Evolutionary conservation across 345 rosid species (phyloP), one percentile per base, ranked within the genome.

Genomic region (Corchorus capsularis): DNA sequence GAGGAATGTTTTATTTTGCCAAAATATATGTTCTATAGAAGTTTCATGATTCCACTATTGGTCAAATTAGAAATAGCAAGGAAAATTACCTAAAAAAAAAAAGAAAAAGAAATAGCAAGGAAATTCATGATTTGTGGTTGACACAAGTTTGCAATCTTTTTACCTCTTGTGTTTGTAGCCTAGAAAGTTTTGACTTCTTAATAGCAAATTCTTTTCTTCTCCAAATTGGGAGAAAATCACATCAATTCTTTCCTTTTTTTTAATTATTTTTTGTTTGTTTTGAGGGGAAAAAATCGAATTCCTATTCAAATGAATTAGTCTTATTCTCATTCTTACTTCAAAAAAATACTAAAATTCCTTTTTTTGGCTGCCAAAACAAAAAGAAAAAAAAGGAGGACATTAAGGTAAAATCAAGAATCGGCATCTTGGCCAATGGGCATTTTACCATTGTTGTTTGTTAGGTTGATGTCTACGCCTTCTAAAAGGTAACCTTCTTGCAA

Each of bases 391-490:
- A 15, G 0, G 55, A 50, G 6, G 39, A 59, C 57, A 49, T 8
- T 34, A 34, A 17, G 34, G 61, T 15, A 34, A 69, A 69, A 15
- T 17, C 14, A 34, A 14, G 8, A 19, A 37, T 15, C 22, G 13
- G 7, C 57, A 47, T 13, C 3, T 32, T 27, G 60, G 45, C 13
- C 8, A 32, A 49, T 50, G 72, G 4, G 61, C 27, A 34, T 34
- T 32, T 8, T 9, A 1, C 2, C 47, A 37, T 53, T 35, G 43
- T 39, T 39, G 43, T 39, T 39, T 39, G 62, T 70, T 70, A 55
- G 75, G 53, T 41, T 71, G 32, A 71, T 71, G 75, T 41, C 32
- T 55, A 15, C 4, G 39, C 13, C 53, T 72, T 37, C 0, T 22
- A 22, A 59, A 35, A 69, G 22, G 8, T 69, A 11, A 35, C 6